phyloP scores from a whole-genome alignment of 441 rosid genomes.

The Pelargonium fulgidum region DNA sequence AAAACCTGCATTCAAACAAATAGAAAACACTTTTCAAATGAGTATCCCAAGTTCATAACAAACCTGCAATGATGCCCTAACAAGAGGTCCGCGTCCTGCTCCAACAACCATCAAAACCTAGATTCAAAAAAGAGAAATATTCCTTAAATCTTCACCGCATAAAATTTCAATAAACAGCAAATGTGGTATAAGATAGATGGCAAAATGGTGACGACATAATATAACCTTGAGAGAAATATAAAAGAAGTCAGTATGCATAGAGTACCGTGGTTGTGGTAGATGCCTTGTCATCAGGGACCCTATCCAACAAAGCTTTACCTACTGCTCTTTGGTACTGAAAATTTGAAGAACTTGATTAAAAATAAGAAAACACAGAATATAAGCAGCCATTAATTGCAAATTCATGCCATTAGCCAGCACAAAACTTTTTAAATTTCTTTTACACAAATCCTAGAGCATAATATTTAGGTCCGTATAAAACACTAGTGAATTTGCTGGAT shows the following conservation, averaged over 20 bases:
- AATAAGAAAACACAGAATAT: slow-evolving; percentile 12
- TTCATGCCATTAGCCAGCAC: background rate
- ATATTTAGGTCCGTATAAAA: too few species aligned
- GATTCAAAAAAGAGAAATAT: slow-evolving; percentile 21
- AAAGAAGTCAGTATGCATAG: slow-evolving; percentile 11
- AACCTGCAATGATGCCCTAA: slow-evolving; percentile 97
- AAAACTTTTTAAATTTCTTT: too few species aligned
- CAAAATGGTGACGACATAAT: slow-evolving; percentile 6
- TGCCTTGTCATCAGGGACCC: slow-evolving; percentile 66
- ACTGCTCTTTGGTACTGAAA: slow-evolving; percentile 89
- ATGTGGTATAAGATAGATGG: slow-evolving; percentile 5
- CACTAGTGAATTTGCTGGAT: too few species aligned
- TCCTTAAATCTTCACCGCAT: slow-evolving; percentile 6
- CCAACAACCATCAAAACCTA: slow-evolving; percentile 99
- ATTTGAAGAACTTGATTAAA: slow-evolving; percentile 24
- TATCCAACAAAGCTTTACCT: slow-evolving; percentile 73
- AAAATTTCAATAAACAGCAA: slow-evolving; percentile 12
- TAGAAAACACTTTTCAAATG: background rate
- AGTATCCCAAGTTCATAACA: slow-evolving; percentile 8
- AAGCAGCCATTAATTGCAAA: slow-evolving; percentile 7
- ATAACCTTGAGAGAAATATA: background rate
- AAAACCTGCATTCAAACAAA: slow-evolving; percentile 10
- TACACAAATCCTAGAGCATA: too few species aligned
- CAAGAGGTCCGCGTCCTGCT: slow-evolving; percentile 99
- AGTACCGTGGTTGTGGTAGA: slow-evolving; percentile 59